Evolutionary conservation across 208 protist species (phyloP).

Genomic region (Naegleria lovaniensis): DNA sequence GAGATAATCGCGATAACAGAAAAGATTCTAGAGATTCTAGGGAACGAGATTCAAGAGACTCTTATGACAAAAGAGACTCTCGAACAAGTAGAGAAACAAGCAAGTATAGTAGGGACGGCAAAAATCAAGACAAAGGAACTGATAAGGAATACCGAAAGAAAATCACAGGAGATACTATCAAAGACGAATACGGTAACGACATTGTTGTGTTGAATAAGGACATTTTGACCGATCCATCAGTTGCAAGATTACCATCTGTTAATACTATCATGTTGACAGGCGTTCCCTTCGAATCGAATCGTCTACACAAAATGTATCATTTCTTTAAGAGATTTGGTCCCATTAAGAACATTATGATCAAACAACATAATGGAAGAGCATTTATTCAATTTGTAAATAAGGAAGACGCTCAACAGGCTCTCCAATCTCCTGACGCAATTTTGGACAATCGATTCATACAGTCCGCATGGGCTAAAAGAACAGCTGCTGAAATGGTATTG

Average conservation of each 20-base stretch:
- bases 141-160: background rate
- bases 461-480: background rate
- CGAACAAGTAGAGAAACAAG: background rate
- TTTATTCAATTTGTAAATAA: constrained; percentile 9
- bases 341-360: background rate
- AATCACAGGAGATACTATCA: background rate
- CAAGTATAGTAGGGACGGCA: background rate
- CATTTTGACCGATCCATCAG: background rate
- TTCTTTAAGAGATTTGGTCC: constrained; percentile 17
- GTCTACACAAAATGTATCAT: background rate
- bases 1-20: background rate
- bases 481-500: background rate
- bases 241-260: background rate
- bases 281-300: background rate
- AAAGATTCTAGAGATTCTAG: background rate
- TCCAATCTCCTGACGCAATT: background rate
- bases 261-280: background rate
- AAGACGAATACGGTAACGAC: background rate
- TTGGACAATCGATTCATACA: constrained; percentile 10
- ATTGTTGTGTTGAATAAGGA: constrained; percentile 7
- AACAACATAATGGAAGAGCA: background rate
- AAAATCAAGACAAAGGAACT: background rate
- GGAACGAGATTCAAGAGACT: background rate
- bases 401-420: background rate
- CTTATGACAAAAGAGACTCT: background rate